Conservation (phyloP, 345 rosid genomes). For the Mercurialis annua region DNA sequence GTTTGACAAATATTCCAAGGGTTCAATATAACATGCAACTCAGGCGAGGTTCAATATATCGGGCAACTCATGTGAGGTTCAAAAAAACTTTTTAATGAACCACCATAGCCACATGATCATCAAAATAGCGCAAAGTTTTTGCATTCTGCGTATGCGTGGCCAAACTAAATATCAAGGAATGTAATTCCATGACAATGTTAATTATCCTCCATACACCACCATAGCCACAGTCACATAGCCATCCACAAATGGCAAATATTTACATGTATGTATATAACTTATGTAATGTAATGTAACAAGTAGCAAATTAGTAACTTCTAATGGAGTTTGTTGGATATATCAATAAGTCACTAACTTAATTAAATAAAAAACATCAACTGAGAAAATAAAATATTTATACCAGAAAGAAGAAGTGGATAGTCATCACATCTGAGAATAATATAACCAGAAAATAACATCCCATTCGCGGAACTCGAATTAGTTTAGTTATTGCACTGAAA, state of each 20-base stretch:
- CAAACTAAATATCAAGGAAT: neutral
- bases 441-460: conserved; percentile 97
- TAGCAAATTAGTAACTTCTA: neutral
- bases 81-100: too few species aligned
- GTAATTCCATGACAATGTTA: neutral
- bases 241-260: neutral
- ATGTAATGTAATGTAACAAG: neutral
- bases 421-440: conserved; percentile 86
- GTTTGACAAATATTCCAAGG: too few species aligned
- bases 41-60: too few species aligned
- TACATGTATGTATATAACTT: too few species aligned
- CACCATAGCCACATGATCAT: too few species aligned
- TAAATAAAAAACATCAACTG: neutral
- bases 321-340: neutral
- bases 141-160: too few species aligned
- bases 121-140: too few species aligned
- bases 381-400: conserved; percentile 34
- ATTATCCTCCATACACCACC: neutral
- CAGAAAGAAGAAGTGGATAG: conserved; percentile 96
- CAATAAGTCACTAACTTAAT: neutral
- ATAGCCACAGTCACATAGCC: neutral
- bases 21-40: too few species aligned
- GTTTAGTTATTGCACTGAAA: conserved; percentile 85
- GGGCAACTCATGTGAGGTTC: too few species aligned
- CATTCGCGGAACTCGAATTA: conserved; percentile 65